phyloP scores from a whole-genome alignment of 164 flowering plant species.

The Vitis labrusca region DNA sequence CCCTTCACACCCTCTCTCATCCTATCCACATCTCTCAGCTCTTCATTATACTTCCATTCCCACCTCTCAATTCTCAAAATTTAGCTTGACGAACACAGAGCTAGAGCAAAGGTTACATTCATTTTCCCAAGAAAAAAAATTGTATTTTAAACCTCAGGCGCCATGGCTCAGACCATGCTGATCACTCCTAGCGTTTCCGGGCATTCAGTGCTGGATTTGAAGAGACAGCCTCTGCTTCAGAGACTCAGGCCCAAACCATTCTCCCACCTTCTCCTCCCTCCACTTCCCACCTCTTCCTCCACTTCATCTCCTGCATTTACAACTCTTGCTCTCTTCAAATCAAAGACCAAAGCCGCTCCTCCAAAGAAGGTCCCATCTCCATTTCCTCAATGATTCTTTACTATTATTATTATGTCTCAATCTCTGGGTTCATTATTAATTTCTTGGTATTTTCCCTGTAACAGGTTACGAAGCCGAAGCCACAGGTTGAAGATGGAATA shows the following conservation, averaged over 20 bases:
- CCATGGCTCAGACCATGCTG: slow-evolving; percentile 86
- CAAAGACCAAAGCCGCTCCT: slow-evolving; percentile 80
- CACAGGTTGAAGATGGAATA: slow-evolving; percentile 84
- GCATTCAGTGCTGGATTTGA: slow-evolving; percentile 23
- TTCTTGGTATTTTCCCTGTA: background rate
- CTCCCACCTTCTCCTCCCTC: slow-evolving; percentile 38
- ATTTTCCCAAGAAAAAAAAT: background rate
- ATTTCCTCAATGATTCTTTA: background rate
- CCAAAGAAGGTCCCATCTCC: slow-evolving; percentile 48
- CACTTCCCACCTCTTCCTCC: slow-evolving; percentile 25
- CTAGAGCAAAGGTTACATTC: background rate
- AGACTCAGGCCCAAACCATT: slow-evolving; percentile 47
- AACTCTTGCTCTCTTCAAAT: slow-evolving; percentile 75
- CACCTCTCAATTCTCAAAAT: background rate
- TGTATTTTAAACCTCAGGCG: background rate
- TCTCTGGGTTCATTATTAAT: background rate
- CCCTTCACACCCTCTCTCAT: slow-evolving; percentile 24
- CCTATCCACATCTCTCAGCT: slow-evolving; percentile 31
- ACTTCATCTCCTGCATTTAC: slow-evolving; percentile 27
- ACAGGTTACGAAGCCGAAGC: slow-evolving; percentile 46
- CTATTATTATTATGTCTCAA: background rate
- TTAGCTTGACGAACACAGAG: background rate
- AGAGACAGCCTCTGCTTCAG: slow-evolving; percentile 34
- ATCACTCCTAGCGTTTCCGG: slow-evolving; percentile 46
- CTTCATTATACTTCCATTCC: background rate